Percentiles rank a stretch among this genome's conserved stretches.
Evolutionary conservation across 179 eudicot species (phyloP).

Genomic region (Spinacia oleracea): DNA sequence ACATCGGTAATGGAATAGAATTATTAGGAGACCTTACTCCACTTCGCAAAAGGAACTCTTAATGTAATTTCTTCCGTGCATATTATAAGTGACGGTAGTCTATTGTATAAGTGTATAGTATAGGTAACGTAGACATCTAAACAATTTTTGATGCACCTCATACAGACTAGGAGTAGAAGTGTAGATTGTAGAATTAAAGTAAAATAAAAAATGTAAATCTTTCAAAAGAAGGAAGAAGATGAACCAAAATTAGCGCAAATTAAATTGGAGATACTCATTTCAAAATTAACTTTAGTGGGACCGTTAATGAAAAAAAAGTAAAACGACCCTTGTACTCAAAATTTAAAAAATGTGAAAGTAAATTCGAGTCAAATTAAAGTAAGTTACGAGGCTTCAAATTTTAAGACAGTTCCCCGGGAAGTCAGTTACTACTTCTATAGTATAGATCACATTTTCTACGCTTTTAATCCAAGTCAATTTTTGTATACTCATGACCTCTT

Average conservation of each 20-base stretch:
- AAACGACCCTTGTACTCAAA: constrained; percentile 26
- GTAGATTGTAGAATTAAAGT: not conserved
- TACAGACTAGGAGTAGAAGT: not conserved
- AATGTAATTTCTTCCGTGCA: not conserved
- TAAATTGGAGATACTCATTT: constrained; percentile 7
- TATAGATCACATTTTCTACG: not conserved
- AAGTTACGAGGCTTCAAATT: constrained; percentile 20
- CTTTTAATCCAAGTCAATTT: constrained; percentile 5
- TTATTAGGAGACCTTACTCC: too few species aligned
- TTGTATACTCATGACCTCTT: not conserved
- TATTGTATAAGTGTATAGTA: not conserved
- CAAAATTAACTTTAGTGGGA: constrained; percentile 26
- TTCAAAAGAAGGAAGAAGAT: constrained; percentile 2
- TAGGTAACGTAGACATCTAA: not conserved
- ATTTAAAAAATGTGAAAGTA: not conserved
- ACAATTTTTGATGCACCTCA: not conserved
- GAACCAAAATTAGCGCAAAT: constrained; percentile 24
- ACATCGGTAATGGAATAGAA: too few species aligned
- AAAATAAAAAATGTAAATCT: not conserved
- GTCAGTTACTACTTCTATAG: constrained; percentile 14
- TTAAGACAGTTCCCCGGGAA: constrained; percentile 23
- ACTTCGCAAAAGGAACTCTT: too few species aligned
- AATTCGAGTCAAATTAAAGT: not conserved
- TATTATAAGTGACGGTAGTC: not conserved
- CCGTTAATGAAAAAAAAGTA: constrained; percentile 9